A percentile compares a stretch with the other conserved stretches of the same genome.
Conservation (phyloP, 2,329 filamentous ascomycete species). For the Sporothrix sp. region DNA sequence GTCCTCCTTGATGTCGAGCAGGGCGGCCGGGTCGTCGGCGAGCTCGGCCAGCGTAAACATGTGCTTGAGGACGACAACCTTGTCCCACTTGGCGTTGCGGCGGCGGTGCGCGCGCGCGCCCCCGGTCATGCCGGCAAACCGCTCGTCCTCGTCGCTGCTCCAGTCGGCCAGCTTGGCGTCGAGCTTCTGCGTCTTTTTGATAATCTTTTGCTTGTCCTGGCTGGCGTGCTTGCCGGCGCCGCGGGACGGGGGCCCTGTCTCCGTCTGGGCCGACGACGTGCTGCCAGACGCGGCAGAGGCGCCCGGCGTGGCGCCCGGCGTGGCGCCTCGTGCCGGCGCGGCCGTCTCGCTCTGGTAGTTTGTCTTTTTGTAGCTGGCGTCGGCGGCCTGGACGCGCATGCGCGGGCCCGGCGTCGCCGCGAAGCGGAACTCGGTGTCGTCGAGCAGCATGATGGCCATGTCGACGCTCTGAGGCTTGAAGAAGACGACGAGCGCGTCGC, state of each 20-base stretch:
- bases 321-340: slow-evolving; percentile 12
- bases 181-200: slow-evolving; percentile 81
- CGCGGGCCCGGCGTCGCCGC: slow-evolving; percentile 41
- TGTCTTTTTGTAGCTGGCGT: slow-evolving; percentile 84
- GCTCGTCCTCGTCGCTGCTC: slow-evolving; percentile 73
- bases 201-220: slow-evolving; percentile 79
- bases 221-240: slow-evolving; percentile 28
- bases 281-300: slow-evolving; percentile 12
- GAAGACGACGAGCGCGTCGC: slow-evolving; percentile 86
- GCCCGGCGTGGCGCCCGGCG: slow-evolving; percentile 14
- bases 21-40: slow-evolving; percentile 70
- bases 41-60: slow-evolving; percentile 88
- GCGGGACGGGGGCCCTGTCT: too few relatives aligned
- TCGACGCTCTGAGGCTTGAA: slow-evolving; percentile 91
- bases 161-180: slow-evolving; percentile 89
- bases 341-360: slow-evolving; percentile 48
- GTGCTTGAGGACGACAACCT: slow-evolving; percentile 77
- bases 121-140: slow-evolving; percentile 13
- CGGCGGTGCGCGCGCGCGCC: slow-evolving; percentile 8
- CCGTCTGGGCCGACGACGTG: too few relatives aligned
- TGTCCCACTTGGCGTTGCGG: slow-evolving; percentile 50
- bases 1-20: slow-evolving; percentile 90
- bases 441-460: slow-evolving; percentile 69
- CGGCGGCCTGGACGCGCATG: slow-evolving; percentile 76
- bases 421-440: slow-evolving; percentile 73